Evolutionary conservation across 164 flowering plant species (phyloP), one percentile per base, ranked within the genome.

Genomic region (grape (Vitis vinifera)): DNA sequence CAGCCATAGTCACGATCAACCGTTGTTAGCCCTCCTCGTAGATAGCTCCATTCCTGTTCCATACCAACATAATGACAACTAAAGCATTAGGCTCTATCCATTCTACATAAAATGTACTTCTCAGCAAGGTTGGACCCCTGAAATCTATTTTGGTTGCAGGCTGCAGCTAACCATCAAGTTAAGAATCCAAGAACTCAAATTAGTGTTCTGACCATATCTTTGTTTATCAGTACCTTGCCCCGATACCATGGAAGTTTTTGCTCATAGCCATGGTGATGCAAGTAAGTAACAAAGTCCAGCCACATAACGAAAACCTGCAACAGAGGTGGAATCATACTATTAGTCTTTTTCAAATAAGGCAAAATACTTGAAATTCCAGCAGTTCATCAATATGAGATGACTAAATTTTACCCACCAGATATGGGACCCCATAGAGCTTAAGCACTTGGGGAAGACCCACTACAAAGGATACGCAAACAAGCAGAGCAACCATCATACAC

Each of bases 1-100:
- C 69, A 77, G 37, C 81, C 83, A 58, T 80, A 80, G 52, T 80
- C 83, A n/a, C 80, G 83, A 66, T 80, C 83, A 50, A 80, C 44
- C 44, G 98, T 94, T 2, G 98, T 92, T 5, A 94, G 86, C 29
- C 91, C 98, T 75, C 98, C 98, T 19, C 98, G 79, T 56, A 94
- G 68, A 67, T 92, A 94, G 69, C 79, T 92, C 98, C 98, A 94
- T 83, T 94, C 97, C 97, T 91, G 82, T 27, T 37, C 44, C 48
- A 55, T 69, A 15, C 8, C 44, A 37, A 37, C 27, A 23, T 23
- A 23, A 23, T 23, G 27, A 59, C 7, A 13, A 23, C 2, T 1
- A 23, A 23, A 23, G 27, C 27, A 23, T 23, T 23, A 23, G 27
- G 27, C 27, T 23, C 27, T 2, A 23, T 23, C 27, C 27, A 23